Percentiles rank a stretch among this genome's conserved stretches.
Conservation (phyloP, 495 filamentous ascomycete genomes). For the Annulohypoxylon nitens region DNA sequence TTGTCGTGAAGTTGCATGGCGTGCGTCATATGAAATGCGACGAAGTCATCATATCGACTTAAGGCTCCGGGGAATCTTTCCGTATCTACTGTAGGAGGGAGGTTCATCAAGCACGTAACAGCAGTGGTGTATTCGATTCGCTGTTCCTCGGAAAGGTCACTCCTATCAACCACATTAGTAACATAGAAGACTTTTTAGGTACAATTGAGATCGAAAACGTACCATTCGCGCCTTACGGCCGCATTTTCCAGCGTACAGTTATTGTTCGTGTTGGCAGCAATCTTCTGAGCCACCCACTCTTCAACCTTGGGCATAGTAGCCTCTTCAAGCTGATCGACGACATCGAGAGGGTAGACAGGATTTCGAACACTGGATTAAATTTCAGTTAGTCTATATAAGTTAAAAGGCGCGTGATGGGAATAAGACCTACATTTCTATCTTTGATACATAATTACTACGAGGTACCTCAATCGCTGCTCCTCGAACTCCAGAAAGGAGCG, state of each 20-base stretch:
- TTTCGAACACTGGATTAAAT: conserved; percentile 47
- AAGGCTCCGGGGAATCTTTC: conserved; percentile 62
- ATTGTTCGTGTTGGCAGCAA: conserved; percentile 55
- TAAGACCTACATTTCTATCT: conserved; percentile 52
- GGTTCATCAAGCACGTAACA: conserved; percentile 61
- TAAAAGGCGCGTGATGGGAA: background rate
- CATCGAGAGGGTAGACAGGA: conserved; percentile 54
- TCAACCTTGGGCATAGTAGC: conserved; percentile 57
- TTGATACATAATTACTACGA: conserved; percentile 47
- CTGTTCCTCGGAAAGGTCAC: conserved; percentile 52
- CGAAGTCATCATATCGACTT: conserved; percentile 68
- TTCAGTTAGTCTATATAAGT: conserved; percentile 12
- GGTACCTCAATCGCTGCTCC: conserved; percentile 33
- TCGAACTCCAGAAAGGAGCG: conserved; percentile 51
- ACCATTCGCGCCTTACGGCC: conserved; percentile 66
- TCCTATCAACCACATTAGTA: conserved; percentile 52
- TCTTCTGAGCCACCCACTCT: conserved; percentile 53
- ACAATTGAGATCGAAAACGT: conserved; percentile 11
- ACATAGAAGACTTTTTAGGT: background rate
- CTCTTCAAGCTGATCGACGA: conserved; percentile 56
- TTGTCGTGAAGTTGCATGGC: conserved; percentile 66
- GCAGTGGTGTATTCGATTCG: conserved; percentile 63
- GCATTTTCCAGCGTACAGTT: conserved; percentile 64
- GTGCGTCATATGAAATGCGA: conserved; percentile 61
- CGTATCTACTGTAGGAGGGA: conserved; percentile 57